Percentiles rank a stretch among this genome's conserved stretches.
Evolutionary conservation across 345 rosid genomes (phyloP).

Genomic region (Rubroshorea leprosula): DNA sequence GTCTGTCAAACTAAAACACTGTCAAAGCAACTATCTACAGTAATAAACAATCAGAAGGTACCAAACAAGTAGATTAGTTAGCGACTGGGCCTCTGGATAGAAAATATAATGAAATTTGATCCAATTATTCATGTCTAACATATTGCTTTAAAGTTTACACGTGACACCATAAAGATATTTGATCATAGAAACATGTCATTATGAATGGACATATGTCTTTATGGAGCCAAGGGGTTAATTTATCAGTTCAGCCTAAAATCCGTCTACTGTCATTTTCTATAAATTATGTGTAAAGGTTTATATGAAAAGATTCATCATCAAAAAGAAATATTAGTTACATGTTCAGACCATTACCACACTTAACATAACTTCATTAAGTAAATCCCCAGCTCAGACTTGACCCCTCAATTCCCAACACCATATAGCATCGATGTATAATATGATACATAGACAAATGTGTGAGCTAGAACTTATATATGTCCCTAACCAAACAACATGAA

Average conservation of each 20-base stretch:
- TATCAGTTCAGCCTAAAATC: no score
- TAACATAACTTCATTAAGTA: not conserved
- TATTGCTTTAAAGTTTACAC: not conserved
- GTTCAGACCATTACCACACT: not conserved
- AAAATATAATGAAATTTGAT: not conserved
- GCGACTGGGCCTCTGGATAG: not conserved
- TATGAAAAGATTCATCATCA: not conserved
- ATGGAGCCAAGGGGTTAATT: no score
- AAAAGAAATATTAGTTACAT: no score
- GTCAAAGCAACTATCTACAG: not conserved
- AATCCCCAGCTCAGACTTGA: not conserved
- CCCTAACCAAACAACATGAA: not conserved
- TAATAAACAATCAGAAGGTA: not conserved
- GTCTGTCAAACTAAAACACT: not conserved
- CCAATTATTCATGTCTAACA: not conserved
- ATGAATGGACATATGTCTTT: no score
- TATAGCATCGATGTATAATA: no score
- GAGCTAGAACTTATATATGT: not conserved
- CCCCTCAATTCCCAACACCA: not conserved
- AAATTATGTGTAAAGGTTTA: not conserved
- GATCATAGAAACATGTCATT: no score
- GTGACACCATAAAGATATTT: not conserved
- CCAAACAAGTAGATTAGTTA: not conserved
- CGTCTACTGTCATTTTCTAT: not conserved
- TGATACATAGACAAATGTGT: no score